Conservation (phyloP, 371 early-diverging fungal species). For the Mortierella sp. region DNA sequence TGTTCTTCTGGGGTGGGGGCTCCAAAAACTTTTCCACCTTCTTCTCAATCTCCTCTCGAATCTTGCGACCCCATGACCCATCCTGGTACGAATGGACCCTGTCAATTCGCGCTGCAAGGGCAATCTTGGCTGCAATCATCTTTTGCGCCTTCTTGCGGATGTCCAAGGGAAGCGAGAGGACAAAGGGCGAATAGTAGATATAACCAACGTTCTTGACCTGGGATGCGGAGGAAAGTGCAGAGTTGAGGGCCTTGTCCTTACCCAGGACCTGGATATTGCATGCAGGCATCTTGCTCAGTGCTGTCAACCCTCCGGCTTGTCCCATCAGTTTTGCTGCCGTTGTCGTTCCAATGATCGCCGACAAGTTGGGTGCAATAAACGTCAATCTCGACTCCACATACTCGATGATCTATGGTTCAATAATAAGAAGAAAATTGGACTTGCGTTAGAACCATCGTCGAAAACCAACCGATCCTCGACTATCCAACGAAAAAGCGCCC, state of each 20-base stretch:
- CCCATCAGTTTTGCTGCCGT: constrained; percentile 94
- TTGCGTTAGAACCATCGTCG: not conserved
- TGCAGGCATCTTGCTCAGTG: constrained; percentile 91
- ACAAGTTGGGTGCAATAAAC: constrained; percentile 95
- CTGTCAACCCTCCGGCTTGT: constrained; percentile 91
- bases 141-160: constrained; percentile 82
- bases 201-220: constrained; percentile 85
- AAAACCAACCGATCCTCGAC: not conserved
- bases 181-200: constrained; percentile 83
- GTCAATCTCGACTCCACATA: constrained; percentile 96
- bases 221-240: constrained; percentile 84
- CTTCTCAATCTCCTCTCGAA: constrained; percentile 86
- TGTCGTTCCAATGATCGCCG: constrained; percentile 88
- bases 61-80: constrained; percentile 77
- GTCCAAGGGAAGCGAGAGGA: constrained; percentile 79
- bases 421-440: not conserved
- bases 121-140: constrained; percentile 85
- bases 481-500: not conserved
- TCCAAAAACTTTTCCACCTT: constrained; percentile 90
- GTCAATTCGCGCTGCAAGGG: constrained; percentile 94
- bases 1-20: constrained; percentile 87
- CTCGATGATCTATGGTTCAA: constrained; percentile 72
- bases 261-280: constrained; percentile 87
- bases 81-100: constrained; percentile 75
- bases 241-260: constrained; percentile 71